phyloP scores from a whole-genome alignment of 106 monocot genomes.

The Apostasia shenzhenica region DNA sequence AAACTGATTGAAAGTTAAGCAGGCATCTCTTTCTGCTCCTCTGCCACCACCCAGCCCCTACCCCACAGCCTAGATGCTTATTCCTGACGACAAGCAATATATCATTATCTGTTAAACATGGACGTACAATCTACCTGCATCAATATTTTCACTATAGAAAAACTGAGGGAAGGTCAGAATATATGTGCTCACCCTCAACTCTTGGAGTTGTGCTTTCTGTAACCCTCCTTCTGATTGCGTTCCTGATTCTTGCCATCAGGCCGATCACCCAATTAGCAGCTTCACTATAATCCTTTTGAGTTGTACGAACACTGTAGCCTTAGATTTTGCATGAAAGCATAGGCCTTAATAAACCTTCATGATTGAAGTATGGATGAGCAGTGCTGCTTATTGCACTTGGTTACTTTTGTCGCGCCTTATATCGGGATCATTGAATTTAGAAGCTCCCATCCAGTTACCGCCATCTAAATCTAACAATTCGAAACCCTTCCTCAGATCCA shows the following conservation, averaged over 20 bases:
- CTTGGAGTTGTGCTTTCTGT: conserved; percentile 86
- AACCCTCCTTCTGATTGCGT: conserved; percentile 72
- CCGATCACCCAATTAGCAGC: conserved; percentile 71
- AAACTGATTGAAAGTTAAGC: no score
- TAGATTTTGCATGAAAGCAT: conserved; percentile 84
- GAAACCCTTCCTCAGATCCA: conserved; percentile 71
- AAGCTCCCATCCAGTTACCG: conserved; percentile 91
- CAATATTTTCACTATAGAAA: not conserved
- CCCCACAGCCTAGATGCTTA: no score
- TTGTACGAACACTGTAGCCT: conserved; percentile 78
- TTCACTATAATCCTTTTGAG: conserved; percentile 90
- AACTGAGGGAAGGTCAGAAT: no score
- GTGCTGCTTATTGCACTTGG: conserved; percentile 74
- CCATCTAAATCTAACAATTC: conserved; percentile 75
- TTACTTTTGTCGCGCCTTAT: conserved; percentile 83
- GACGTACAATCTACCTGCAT: no score
- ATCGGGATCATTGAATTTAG: conserved; percentile 84
- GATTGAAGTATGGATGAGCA: conserved; percentile 90
- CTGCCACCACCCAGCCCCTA: no score
- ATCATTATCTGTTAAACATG: no score
- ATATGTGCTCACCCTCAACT: conserved; percentile 44
- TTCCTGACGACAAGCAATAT: no score
- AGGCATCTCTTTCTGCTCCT: no score
- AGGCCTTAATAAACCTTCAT: conserved; percentile 78
- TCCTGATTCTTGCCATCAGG: conserved; percentile 84